These are phyloP conservation scores for Verticillium alfalfae DNA, from an alignment of 2,329 filamentous ascomycete species.

Conservation along the genomic window DNA sequence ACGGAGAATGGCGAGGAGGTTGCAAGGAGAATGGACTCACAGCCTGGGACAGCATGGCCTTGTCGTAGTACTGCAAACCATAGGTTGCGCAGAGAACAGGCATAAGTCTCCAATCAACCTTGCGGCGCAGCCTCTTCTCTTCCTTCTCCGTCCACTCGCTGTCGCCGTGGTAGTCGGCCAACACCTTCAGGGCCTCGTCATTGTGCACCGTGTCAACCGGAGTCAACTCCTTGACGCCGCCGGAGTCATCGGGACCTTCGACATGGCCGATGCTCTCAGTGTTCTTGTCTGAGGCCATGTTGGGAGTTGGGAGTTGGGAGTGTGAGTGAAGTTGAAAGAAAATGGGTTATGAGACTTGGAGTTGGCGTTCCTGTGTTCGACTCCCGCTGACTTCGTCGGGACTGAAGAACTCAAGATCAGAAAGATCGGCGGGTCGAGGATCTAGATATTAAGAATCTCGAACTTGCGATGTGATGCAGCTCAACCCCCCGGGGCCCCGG, in stretches of 20 bases:
- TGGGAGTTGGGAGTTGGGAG: background rate
- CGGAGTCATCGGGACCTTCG: constrained; percentile 1
- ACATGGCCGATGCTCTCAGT: constrained; percentile 7
- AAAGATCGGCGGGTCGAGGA: background rate
- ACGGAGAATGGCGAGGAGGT: background rate
- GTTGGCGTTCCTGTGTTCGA: constrained; percentile 3
- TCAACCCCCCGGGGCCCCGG: background rate
- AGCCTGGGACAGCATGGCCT: constrained; percentile 48
- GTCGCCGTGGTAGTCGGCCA: constrained; percentile 33
- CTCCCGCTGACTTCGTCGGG: background rate
- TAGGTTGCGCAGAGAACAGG: constrained; percentile 40
- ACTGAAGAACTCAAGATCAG: background rate
- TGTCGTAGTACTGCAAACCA: constrained; percentile 42
- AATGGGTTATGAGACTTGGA: too few species aligned
- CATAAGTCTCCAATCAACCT: constrained; percentile 36
- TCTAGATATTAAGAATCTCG: background rate
- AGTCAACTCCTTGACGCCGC: background rate
- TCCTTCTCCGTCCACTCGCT: constrained; percentile 32
- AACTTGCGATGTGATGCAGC: too few species aligned
- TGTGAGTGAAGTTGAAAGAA: background rate
- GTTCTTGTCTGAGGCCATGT: constrained; percentile 4
- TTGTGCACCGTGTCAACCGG: constrained; percentile 25
- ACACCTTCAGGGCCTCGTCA: constrained; percentile 32
- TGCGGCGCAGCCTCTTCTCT: constrained; percentile 33
- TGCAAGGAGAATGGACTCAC: constrained; percentile 18